phyloP scores from a whole-genome alignment of 2,329 filamentous ascomycete genomes.

The Monilinia fructigena region DNA sequence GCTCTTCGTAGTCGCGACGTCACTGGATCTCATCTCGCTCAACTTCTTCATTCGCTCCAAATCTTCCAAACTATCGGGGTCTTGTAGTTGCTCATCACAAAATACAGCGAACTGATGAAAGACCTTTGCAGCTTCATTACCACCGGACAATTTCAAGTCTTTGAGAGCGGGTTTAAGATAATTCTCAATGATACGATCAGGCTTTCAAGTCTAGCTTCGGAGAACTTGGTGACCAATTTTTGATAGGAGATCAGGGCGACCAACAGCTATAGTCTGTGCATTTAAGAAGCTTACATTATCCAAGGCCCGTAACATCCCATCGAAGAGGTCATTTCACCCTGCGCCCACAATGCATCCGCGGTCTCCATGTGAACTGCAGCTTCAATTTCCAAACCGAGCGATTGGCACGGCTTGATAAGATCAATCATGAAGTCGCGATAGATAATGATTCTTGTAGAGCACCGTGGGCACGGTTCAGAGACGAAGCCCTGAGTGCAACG shows the following conservation, averaged over 20 bases:
- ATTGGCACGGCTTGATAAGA: slow-evolving; percentile 66
- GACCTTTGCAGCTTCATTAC: slow-evolving; percentile 77
- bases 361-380: slow-evolving; percentile 77
- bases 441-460: slow-evolving; percentile 84
- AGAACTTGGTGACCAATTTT: slow-evolving; percentile 88
- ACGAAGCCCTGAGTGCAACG: slow-evolving; percentile 72
- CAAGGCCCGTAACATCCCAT: slow-evolving; percentile 84
- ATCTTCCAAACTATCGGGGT: slow-evolving; percentile 80
- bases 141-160: slow-evolving; percentile 68
- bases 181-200: slow-evolving; percentile 81
- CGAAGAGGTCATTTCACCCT: slow-evolving; percentile 84
- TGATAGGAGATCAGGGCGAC: slow-evolving; percentile 75
- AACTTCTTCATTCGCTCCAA: slow-evolving; percentile 76
- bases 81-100: slow-evolving; percentile 90
- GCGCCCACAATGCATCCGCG: slow-evolving; percentile 89
- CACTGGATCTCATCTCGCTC: slow-evolving; percentile 75
- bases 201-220: slow-evolving; percentile 84
- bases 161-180: slow-evolving; percentile 83
- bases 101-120: slow-evolving; percentile 95
- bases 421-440: slow-evolving; percentile 75
- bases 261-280: slow-evolving; percentile 69
- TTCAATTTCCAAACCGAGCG: slow-evolving; percentile 73
- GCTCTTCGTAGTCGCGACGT: slow-evolving; percentile 71
- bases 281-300: slow-evolving; percentile 60
- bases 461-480: slow-evolving; percentile 74